Percentiles rank a stretch among this genome's conserved stretches.
phyloP scores from a whole-genome alignment of 768 basidiomycete genomes.

The Auricularia heimuer region DNA sequence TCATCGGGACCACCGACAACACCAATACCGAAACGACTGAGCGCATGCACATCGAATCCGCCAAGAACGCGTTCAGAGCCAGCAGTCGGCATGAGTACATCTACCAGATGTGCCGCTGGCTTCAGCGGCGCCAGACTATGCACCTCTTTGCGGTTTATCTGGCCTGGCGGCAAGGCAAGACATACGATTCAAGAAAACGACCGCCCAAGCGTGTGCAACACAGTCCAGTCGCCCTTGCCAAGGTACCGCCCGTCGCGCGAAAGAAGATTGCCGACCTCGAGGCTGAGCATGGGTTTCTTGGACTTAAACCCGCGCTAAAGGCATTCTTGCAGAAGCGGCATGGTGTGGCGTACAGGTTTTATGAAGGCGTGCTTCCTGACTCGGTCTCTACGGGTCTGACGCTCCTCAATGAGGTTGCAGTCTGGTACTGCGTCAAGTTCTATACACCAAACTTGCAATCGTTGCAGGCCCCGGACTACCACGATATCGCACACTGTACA shows the following conservation, averaged over 20 bases:
- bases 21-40: conserved; percentile 32
- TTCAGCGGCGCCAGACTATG: neutral
- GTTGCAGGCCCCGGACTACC: neutral
- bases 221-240: neutral
- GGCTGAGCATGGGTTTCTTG: neutral
- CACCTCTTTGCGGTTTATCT: neutral
- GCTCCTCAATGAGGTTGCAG: neutral
- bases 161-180: neutral
- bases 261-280: neutral
- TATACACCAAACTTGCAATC: neutral
- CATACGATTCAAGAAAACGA: neutral
- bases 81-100: neutral
- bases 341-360: neutral
- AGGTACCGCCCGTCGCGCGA: neutral
- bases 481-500: neutral
- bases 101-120: neutral
- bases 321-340: neutral
- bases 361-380: neutral
- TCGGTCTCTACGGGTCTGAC: neutral
- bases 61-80: conserved; percentile 14
- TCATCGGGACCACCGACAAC: conserved; percentile 28
- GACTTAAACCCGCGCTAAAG: neutral
- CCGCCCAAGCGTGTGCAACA: neutral
- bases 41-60: conserved; percentile 23
- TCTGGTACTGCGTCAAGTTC: neutral